A percentile compares a stretch with the other conserved stretches of the same genome.
Conservation (phyloP, 768 basidiomycete genomes). For the Coprinopsis sp. region DNA sequence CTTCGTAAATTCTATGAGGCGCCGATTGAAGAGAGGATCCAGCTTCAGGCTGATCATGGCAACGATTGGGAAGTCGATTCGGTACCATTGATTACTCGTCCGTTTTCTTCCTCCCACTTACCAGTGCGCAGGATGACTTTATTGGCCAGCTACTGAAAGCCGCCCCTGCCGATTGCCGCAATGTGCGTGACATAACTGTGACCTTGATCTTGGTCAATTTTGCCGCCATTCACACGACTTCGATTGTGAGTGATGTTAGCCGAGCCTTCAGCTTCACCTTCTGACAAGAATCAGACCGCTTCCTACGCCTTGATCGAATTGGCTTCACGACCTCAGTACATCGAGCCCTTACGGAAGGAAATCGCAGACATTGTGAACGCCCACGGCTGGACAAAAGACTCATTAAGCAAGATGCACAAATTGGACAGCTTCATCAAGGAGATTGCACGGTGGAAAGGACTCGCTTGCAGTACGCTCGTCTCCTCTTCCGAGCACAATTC, state of each 20-base stretch:
- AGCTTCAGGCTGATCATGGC: slow-evolving; percentile 20
- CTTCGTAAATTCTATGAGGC: slow-evolving; percentile 18
- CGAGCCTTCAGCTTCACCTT: not conserved
- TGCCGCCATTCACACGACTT: slow-evolving; percentile 37
- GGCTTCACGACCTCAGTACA: slow-evolving; percentile 26
- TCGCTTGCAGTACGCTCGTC: slow-evolving; percentile 2
- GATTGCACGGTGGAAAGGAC: not conserved
- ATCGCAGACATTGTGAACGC: slow-evolving; percentile 26
- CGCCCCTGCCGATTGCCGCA: slow-evolving; percentile 22
- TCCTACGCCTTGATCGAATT: slow-evolving; percentile 29
- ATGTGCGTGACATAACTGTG: slow-evolving; percentile 19
- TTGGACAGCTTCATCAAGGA: slow-evolving; percentile 40
- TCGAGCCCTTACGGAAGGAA: slow-evolving; percentile 35
- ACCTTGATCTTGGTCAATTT: slow-evolving; percentile 33
- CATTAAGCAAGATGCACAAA: slow-evolving; percentile 34
- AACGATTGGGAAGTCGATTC: slow-evolving; percentile 22
- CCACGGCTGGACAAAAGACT: slow-evolving; percentile 29
- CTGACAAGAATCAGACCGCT: slow-evolving; percentile 22
- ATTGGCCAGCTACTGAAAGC: slow-evolving; percentile 38
- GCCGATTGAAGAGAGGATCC: slow-evolving; percentile 21
- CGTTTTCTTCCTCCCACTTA: too few species aligned
- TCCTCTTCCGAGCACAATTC: too few species aligned
- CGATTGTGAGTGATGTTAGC: slow-evolving; percentile 22
- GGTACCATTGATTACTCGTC: slow-evolving; percentile 11
- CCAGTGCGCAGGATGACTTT: slow-evolving; percentile 32